Conservation (phyloP, 805 yeast species). For the Ogataea nitratoaversa region DNA sequence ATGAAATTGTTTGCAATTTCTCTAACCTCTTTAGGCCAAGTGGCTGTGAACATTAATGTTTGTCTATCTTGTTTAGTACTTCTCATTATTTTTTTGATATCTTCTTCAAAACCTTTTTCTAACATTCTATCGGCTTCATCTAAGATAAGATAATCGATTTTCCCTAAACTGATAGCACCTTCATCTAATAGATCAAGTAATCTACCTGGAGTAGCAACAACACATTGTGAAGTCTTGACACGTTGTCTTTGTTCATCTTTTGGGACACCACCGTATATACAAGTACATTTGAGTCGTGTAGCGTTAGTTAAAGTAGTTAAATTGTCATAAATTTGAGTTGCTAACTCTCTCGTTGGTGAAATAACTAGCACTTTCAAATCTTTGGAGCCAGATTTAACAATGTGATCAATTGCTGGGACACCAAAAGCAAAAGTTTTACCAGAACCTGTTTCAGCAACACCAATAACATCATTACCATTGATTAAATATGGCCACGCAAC, state of each 20-base stretch:
- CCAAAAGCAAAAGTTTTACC: conserved; percentile 98
- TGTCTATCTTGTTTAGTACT: conserved; percentile 60
- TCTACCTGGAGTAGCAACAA: conserved; percentile 98
- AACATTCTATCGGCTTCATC: conserved; percentile 99
- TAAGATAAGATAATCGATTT: conserved; percentile 73
- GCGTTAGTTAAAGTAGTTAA: conserved; percentile 59
- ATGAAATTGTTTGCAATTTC: conserved; percentile 83
- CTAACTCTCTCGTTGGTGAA: conserved; percentile 97
- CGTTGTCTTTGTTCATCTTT: conserved; percentile 83
- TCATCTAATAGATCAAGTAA: conserved; percentile 86
- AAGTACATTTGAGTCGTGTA: conserved; percentile 65
- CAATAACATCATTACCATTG: conserved; percentile 79
- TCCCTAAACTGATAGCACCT: conserved; percentile 67
- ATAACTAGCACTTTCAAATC: conserved; percentile 76
- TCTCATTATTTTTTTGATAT: conserved; percentile 78
- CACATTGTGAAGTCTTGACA: conserved; percentile 64
- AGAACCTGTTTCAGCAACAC: conserved; percentile 98
- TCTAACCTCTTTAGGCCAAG: conserved; percentile 99
- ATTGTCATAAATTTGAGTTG: conserved; percentile 89
- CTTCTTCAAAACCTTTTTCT: conserved; percentile 97
- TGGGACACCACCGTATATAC: conserved; percentile 96
- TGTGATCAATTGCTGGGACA: conserved; percentile 86
- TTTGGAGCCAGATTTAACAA: conserved; percentile 40
- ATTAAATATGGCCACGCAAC: conserved; percentile 91
- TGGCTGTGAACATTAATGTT: conserved; percentile 98